Conservation (phyloP, 176 grass and related monocot genomes). For the Rhipidocladum racemiflorum region DNA sequence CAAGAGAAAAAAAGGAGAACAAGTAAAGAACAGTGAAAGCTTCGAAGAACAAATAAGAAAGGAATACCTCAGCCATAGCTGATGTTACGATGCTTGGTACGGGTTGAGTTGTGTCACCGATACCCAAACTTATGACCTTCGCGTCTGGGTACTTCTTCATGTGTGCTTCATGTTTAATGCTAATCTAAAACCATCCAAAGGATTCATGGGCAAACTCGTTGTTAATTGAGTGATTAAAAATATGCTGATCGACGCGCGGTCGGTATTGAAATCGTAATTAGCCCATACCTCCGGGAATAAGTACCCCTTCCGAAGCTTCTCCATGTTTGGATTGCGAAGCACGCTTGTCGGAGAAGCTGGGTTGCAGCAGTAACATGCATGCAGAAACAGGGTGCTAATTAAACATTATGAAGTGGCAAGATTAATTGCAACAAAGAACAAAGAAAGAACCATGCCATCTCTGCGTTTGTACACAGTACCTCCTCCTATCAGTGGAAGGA, state of each 20-base stretch:
- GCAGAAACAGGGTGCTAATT: not conserved
- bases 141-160: conserved; percentile 83
- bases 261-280: not conserved
- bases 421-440: conserved; percentile 14
- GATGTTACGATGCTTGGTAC: conserved; percentile 75
- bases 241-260: not conserved
- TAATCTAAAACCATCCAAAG: conserved; percentile 51
- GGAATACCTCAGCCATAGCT: conserved; percentile 77
- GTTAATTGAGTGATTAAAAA: not conserved
- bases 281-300: conserved; percentile 77
- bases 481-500: conserved; percentile 38
- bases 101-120: conserved; percentile 91
- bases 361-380: conserved; percentile 20
- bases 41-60: not conserved
- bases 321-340: conserved; percentile 81
- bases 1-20: not conserved
- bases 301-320: conserved; percentile 82
- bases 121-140: conserved; percentile 81
- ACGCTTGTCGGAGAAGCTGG: conserved; percentile 57
- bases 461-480: conserved; percentile 13
- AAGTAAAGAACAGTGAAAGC: not conserved
- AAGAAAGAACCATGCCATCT: conserved; percentile 5
- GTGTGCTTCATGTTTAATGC: conserved; percentile 56
- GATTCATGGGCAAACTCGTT: not conserved
- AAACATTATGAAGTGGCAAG: not conserved